Percentiles rank a stretch among this genome's conserved stretches.
Evolutionary conservation across 345 rosid species (phyloP).

Genomic region (Citrus hindsii): DNA sequence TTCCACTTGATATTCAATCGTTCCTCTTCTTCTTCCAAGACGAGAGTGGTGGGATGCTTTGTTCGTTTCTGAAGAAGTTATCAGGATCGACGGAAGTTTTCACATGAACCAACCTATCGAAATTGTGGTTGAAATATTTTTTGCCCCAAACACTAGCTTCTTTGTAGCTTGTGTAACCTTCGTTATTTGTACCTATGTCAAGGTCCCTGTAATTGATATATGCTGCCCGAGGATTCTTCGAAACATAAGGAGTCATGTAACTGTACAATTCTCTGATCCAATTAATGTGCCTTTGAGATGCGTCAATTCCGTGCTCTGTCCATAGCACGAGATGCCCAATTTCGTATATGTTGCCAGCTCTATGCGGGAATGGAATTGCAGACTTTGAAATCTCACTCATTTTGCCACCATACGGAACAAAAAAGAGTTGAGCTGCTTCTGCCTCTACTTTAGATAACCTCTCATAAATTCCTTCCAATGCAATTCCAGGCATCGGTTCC

Average conservation of each 20-base stretch:
- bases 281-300: conserved; percentile 18
- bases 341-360: conserved; percentile 36
- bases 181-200: conserved; percentile 51
- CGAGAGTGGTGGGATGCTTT: conserved; percentile 52
- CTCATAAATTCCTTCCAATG: conserved; percentile 46
- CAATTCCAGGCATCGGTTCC: conserved; percentile 30
- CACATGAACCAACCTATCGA: conserved; percentile 44
- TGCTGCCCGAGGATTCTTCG: conserved; percentile 47
- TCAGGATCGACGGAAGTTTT: conserved; percentile 55
- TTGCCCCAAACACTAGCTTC: conserved; percentile 46
- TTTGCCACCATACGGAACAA: conserved; percentile 67
- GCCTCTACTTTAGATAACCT: conserved; percentile 45
- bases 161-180: conserved; percentile 21
- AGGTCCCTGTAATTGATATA: conserved; percentile 70
- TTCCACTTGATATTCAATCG: too few relatives aligned
- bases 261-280: conserved; percentile 44
- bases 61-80: conserved; percentile 62
- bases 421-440: conserved; percentile 27
- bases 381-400: conserved; percentile 28
- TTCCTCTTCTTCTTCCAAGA: not conserved
- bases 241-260: conserved; percentile 57
- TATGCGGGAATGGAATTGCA: conserved; percentile 35
- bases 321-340: conserved; percentile 24
- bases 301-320: conserved; percentile 18
- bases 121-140: conserved; percentile 50